These are phyloP conservation scores for Neocallimastix lanati DNA, from an alignment of 192 early-diverging fungal genomes.

Conservation along the genomic window DNA sequence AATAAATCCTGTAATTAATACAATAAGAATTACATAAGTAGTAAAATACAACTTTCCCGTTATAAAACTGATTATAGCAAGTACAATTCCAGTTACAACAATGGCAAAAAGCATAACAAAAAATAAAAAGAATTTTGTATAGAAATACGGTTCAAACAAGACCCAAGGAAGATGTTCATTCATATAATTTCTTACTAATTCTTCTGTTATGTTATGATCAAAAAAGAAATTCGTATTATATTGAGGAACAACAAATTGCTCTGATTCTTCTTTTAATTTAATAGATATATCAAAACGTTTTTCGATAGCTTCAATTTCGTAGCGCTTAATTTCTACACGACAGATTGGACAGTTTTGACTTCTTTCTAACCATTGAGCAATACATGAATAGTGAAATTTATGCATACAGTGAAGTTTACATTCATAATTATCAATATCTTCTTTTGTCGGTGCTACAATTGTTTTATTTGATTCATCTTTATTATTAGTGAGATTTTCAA, in stretches of 20 bases:
- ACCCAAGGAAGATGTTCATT: background rate
- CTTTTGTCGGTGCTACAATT: background rate
- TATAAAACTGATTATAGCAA: background rate
- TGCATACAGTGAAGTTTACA: background rate
- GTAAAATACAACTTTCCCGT: background rate
- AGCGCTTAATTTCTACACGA: background rate
- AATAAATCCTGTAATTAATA: background rate
- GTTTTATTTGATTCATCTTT: background rate
- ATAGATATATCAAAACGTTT: background rate
- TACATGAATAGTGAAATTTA: background rate
- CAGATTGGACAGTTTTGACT: background rate
- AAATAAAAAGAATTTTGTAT: background rate
- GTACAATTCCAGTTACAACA: background rate
- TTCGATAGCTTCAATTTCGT: background rate
- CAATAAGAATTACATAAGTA: background rate
- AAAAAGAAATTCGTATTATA: background rate
- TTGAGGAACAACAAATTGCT: background rate
- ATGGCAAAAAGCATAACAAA: background rate
- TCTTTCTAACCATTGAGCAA: background rate
- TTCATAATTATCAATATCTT: background rate
- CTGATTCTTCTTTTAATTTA: background rate
- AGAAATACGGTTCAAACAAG: background rate
- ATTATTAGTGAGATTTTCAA: background rate
- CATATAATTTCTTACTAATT: background rate
- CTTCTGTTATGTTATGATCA: background rate